phyloP scores from a whole-genome alignment of 2,329 filamentous ascomycete genomes.

The Ophiostoma angusticollis region DNA sequence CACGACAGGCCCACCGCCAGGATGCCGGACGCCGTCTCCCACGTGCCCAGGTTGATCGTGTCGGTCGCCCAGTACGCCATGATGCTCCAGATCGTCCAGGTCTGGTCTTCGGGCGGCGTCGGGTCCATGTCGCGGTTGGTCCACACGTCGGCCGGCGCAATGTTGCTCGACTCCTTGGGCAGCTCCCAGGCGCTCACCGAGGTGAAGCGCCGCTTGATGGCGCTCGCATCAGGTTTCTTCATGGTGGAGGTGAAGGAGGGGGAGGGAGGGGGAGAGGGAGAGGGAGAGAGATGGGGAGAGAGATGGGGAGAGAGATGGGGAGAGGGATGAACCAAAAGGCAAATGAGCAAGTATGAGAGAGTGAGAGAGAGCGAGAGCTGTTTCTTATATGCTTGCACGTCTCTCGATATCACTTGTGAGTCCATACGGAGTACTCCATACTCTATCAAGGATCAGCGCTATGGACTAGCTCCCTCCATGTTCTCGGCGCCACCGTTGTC shows the following conservation, averaged over 20 bases:
- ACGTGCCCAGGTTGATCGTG: constrained; percentile 18
- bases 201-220: constrained; percentile 10
- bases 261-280: not conserved
- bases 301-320: not conserved
- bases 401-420: too few relatives aligned
- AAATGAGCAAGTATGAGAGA: not conserved
- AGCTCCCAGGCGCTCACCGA: constrained; percentile 18
- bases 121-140: constrained; percentile 24
- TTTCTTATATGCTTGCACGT: too few relatives aligned
- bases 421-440: too few relatives aligned
- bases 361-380: not conserved
- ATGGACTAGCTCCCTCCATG: too few relatives aligned
- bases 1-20: constrained; percentile 17
- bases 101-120: constrained; percentile 24
- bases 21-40: constrained; percentile 16
- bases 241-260: constrained; percentile 7
- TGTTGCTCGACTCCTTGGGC: constrained; percentile 20
- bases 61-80: constrained; percentile 20
- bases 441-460: too few relatives aligned
- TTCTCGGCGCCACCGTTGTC: too few relatives aligned
- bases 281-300: not conserved
- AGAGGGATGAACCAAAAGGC: not conserved
- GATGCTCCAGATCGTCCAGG: constrained; percentile 19
- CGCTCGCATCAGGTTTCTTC: constrained; percentile 6
- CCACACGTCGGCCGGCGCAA: constrained; percentile 21